Conservation (phyloP, 2,329 filamentous ascomycete species). For the Alternaria brassicae region DNA sequence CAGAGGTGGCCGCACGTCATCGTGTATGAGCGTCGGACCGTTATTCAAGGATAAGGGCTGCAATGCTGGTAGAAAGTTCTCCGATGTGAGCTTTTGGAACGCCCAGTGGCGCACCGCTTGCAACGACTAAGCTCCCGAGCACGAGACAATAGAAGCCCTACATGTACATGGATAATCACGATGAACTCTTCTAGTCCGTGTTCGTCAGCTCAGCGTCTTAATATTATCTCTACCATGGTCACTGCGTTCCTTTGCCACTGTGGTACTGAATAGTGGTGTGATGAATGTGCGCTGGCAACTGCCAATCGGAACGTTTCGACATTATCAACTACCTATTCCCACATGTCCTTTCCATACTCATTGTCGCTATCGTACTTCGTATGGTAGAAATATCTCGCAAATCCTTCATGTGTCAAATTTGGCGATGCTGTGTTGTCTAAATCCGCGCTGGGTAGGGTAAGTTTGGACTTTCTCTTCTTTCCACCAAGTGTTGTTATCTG, state of each 20-base stretch:
- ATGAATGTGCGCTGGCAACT: not conserved
- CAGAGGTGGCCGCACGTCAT: not conserved
- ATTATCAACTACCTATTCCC: not conserved
- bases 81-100: not conserved
- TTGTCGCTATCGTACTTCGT: slow-evolving; percentile 3
- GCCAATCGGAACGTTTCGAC: not conserved
- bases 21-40: not conserved
- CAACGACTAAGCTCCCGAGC: not conserved
- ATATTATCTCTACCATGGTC: not conserved
- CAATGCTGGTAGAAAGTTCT: slow-evolving; percentile 1
- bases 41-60: not conserved
- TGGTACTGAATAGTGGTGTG: not conserved
- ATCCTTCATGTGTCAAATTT: not conserved
- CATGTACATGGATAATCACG: not conserved
- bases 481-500: not conserved
- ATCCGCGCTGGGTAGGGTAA: not conserved
- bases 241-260: not conserved
- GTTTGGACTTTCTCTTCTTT: not conserved
- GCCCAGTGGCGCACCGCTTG: not conserved
- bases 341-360: not conserved
- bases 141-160: not conserved
- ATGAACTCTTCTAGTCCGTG: not conserved
- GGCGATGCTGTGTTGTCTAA: not conserved
- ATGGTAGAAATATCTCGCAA: slow-evolving; percentile 5
- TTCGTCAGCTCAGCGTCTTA: not conserved